These are phyloP conservation scores for Fistulifera solaris DNA, from an alignment of 108 stramenopile species.

Conservation along the genomic window DNA sequence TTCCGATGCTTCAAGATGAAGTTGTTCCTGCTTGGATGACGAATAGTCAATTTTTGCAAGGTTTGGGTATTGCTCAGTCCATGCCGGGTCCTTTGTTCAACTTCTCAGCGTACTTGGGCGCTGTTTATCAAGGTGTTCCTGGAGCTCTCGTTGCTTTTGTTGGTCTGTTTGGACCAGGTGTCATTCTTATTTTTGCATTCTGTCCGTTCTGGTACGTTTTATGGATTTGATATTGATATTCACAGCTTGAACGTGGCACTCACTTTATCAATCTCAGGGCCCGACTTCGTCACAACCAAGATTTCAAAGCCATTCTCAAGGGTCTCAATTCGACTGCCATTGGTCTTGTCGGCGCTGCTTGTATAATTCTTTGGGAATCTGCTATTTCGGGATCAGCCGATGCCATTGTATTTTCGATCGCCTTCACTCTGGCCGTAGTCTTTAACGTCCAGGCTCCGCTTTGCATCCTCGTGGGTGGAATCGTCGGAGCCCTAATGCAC, in stretches of 20 bases:
- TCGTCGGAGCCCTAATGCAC: conserved; percentile 67
- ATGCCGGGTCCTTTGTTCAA: conserved; percentile 86
- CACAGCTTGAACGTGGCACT: too few species aligned
- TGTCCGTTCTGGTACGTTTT: conserved; percentile 78
- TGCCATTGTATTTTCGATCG: conserved; percentile 72
- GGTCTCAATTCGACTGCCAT: conserved; percentile 83
- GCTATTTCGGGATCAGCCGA: conserved; percentile 60
- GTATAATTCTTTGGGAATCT: conserved; percentile 67
- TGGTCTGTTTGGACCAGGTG: conserved; percentile 86
- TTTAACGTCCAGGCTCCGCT: conserved; percentile 62
- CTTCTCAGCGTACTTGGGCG: conserved; percentile 87
- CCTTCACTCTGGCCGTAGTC: conserved; percentile 44
- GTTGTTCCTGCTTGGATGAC: conserved; percentile 88
- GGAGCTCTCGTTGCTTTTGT: conserved; percentile 78
- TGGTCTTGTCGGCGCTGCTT: conserved; percentile 80
- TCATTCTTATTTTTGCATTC: conserved; percentile 87
- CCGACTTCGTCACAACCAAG: conserved; percentile 59
- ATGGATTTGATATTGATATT: too few species aligned
- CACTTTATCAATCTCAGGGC: too few species aligned
- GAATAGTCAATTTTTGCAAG: conserved; percentile 51
- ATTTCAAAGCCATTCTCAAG: conserved; percentile 67
- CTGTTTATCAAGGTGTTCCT: conserved; percentile 69
- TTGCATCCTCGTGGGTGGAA: conserved; percentile 56
- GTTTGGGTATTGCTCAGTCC: conserved; percentile 64
- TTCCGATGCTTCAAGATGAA: conserved; percentile 89